Conservation (phyloP, 75 land plant genomes). For the Ceratopteris richardii region DNA sequence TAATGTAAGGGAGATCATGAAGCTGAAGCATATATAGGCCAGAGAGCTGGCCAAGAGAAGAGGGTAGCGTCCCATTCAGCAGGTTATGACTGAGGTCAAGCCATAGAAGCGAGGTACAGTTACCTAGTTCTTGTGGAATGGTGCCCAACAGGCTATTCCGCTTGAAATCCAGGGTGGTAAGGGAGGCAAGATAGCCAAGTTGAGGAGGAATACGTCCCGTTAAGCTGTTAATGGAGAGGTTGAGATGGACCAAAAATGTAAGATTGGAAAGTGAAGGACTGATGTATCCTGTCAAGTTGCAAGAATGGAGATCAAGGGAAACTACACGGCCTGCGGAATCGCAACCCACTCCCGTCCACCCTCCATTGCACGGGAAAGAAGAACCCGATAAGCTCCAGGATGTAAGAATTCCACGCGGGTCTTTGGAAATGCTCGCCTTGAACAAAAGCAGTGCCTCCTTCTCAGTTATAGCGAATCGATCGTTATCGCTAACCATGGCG, state of each 20-base stretch:
- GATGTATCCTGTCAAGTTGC: constrained; percentile 29
- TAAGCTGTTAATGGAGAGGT: constrained; percentile 22
- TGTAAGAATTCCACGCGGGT: constrained; percentile 20
- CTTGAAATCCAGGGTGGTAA: constrained; percentile 48
- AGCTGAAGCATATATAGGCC: constrained; percentile 8
- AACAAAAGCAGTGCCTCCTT: constrained; percentile 28
- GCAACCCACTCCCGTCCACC: constrained; percentile 56
- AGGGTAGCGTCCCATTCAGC: constrained; percentile 53
- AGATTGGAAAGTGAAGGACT: constrained; percentile 23
- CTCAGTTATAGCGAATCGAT: too few relatives aligned
- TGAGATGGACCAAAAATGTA: constrained; percentile 12
- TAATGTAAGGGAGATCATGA: constrained; percentile 1
- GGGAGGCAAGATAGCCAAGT: constrained; percentile 48
- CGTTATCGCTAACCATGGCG: too few relatives aligned
- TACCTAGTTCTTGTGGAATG: constrained; percentile 41
- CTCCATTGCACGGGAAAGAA: constrained; percentile 23
- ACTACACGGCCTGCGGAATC: constrained; percentile 21
- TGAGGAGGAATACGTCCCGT: constrained; percentile 38
- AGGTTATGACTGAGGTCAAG: constrained; percentile 66
- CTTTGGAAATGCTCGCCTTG: constrained; percentile 24
- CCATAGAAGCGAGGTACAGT: constrained; percentile 40
- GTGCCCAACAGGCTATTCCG: constrained; percentile 60
- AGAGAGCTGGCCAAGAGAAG: background rate
- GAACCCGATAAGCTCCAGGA: constrained; percentile 26
- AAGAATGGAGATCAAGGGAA: constrained; percentile 23